Conservation (phyloP, 129 eudicot species). For the Cynara cardunculus region DNA sequence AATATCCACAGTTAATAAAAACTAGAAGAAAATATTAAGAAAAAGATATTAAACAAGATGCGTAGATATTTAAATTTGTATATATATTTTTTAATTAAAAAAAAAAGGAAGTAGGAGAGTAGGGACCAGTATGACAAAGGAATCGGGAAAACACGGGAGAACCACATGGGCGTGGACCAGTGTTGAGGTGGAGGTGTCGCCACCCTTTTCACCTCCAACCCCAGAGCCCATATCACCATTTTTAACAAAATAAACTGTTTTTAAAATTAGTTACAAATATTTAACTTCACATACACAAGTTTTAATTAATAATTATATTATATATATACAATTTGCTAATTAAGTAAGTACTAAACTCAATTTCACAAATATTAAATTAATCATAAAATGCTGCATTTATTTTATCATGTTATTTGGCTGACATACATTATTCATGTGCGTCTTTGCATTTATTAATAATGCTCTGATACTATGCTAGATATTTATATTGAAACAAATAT, state of each 20-base stretch:
- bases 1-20: too few relatives aligned
- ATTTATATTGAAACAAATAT: background rate
- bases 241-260: background rate
- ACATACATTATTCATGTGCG: background rate
- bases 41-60: too few relatives aligned
- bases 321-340: background rate
- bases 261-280: background rate
- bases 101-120: background rate
- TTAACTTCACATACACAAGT: background rate
- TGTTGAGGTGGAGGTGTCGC: constrained; percentile 9
- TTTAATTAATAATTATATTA: too few relatives aligned
- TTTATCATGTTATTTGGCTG: background rate
- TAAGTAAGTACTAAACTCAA: background rate
- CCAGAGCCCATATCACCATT: background rate
- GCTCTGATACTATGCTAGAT: background rate
- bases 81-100: too few relatives aligned
- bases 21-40: too few relatives aligned
- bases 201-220: background rate
- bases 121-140: constrained; percentile 1
- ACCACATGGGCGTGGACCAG: constrained; percentile 27
- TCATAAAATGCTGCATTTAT: background rate
- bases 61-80: too few relatives aligned
- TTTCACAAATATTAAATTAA: background rate
- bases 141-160: constrained; percentile 27
- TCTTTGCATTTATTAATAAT: background rate